Base-by-base conservation (phyloP, 2,329 filamentous ascomycete genomes). In the Helicocarpus griseus region DNA sequence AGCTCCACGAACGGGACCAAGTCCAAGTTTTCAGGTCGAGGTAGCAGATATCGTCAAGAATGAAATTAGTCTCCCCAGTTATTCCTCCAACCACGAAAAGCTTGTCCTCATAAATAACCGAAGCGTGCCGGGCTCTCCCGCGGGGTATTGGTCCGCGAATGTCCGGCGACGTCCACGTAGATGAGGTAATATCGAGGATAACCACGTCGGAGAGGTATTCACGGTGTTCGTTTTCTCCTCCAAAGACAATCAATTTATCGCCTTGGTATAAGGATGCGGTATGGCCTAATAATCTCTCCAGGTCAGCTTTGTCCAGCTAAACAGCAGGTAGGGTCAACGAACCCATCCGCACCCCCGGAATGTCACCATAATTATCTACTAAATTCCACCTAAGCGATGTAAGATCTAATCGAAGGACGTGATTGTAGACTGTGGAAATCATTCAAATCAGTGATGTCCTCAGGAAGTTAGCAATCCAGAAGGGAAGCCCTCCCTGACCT, bases 281-380 rank as follows among this genome's bases (percentile, higher is more conserved):
- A 65, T 98, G 93, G 29, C 90, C 89, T 94, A 61, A 58, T 48
- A 45, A 54, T 46, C 28, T 51, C 54, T 51, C 56, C n/a, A 50
- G 31, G 56, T 45, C 38, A 51, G 44, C 17, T 48, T 28, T 21
- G 40, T 36, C 29, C 17, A 28, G 21, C 11, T 28, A 35, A 35
- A 33, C 5, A 24, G n/a, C 21, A 31, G 39, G 36, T 51, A 48
- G 19, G n/a, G 26, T 19, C 51, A 26, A 64, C 77, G 60, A 77
- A 89, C 90, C 91, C 93, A 97, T 97, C 58, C 91, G 83, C 47
- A 97, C 91, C 13, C 91, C 91, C 4, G 91, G 91, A 58, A 97
- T 97, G 70, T 97, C 91, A 31, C 93, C 93, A 73, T 95, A 98
- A 70, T 98, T 98, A 71, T 97, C 93, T 19, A 98, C 91, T 48